Base-by-base conservation (phyloP, 2,329 filamentous ascomycete species). In the Neofusicoccum umdonicola region DNA sequence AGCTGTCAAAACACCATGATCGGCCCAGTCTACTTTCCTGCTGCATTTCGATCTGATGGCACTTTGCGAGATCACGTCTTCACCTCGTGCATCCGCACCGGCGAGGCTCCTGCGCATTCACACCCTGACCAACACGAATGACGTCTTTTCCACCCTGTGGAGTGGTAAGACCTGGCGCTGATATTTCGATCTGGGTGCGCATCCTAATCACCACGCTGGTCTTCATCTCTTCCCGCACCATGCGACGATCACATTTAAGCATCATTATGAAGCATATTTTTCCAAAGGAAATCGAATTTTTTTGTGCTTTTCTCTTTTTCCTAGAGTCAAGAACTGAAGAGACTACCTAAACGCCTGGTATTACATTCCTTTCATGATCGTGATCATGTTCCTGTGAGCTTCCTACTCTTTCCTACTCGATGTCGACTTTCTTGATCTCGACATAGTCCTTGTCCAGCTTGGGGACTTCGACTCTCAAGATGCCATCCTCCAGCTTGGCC, bases 401-500 rank as follows among this genome's bases (percentile, higher is more conserved):
- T 31, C 44, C 65, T 81, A 83, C 72, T 82, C 78, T 17, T 37
- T 31, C 44, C 65, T 81, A 83, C 72, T 82, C 78, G 50, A 84
- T 77, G 70, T 83, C 81, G 17, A 84, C 80, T 74, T 83, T 83
- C 71, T 79, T 81, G 27, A 85, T 77, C 71, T 83, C 80, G 8
- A 83, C 82, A 69, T 87, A 89, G 81, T 87, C 87, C 69, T 87
- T 87, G 72, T 90, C 87, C 7, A 85, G 71, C 81, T 92, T 93
- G 7, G 90, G 90, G 1, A 96, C 86, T n/a, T 85, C 87, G n/a
- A 96, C 83, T 41, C 88, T 81, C 69, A 96, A 76, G 1, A 96
- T 80, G 4, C 92, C 92, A 73, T 95, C 90, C 75, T 92, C 89
- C 78, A 96, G 83, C 78, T 87, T 92, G 2, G 91, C 91, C 2